Evolutionary conservation across 1,139 yeast species (phyloP), one percentile per base, ranked within the genome.

Genomic region (Yamadazyma sp.): DNA sequence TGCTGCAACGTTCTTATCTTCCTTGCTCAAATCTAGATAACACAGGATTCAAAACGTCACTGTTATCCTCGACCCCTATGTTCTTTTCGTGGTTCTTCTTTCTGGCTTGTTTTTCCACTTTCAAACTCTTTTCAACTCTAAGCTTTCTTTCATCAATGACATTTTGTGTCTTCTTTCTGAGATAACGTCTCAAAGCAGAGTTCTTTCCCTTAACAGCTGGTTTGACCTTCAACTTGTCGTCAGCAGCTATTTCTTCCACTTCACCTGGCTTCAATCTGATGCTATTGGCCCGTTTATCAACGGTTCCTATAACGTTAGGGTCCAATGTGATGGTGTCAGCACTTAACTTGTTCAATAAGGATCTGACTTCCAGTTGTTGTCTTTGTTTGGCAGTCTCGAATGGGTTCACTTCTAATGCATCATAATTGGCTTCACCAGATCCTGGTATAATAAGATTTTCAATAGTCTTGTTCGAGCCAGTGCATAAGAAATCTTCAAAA

Each of bases 401-500:
- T 46, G 98, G 98, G 63, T 94, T 94, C 54, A 83, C 66, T 64
- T 94, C 98, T 56, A 89, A 68, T 2, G 98, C 91, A 69, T 94
- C 99, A 59, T 79, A 91, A 66, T 94, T 94, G 45, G 98, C 97
- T 66, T 94, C 98, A 70, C 98, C 99, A 37, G 98, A 73, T 29
- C 99, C 99, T 28, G 99, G 98, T 42, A 92, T 77, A 49, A 94
- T 85, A 42, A 94, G 55, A 17, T 94, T 84, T 18, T 84, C 79
- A 40, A 89, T 74, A 17, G 98, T 97, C 11, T 69, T 64, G 37
- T 78, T 74, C 58, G 89, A 95, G 2, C 98, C 98, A 7, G 86
- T 78, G 16, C 97, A 96, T 23, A 94, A 72, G 17, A 92, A 73
- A 85, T 94, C 99, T 66, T 94, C 99, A 61, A 83, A 92, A 11